These are phyloP conservation scores for Backusella australiensis DNA, from an alignment of 192 early-diverging fungal genomes.

Conservation along the genomic window DNA sequence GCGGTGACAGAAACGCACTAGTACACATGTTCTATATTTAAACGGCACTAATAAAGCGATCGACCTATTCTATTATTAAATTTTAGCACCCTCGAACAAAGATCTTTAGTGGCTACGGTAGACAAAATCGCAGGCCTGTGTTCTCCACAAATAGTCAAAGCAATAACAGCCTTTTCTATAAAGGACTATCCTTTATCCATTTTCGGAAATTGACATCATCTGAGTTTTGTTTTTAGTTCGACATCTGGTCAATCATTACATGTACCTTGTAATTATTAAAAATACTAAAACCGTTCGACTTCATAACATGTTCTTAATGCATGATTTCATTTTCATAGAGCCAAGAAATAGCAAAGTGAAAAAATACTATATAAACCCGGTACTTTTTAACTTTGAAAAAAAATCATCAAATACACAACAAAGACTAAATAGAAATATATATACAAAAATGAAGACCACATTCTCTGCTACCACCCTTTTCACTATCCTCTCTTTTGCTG, in stretches of 20 bases:
- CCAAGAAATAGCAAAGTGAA: not conserved
- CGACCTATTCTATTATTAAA: not conserved
- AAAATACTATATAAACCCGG: not conserved
- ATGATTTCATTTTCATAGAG: not conserved
- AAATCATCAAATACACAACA: not conserved
- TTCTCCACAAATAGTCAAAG: not conserved
- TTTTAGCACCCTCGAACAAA: not conserved
- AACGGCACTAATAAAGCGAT: not conserved
- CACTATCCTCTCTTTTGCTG: not conserved
- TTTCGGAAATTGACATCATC: constrained; percentile 10
- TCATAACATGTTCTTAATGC: not conserved
- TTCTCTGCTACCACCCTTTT: not conserved
- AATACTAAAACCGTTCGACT: not conserved
- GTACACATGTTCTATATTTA: not conserved
- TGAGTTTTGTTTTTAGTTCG: constrained; percentile 1
- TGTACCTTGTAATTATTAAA: not conserved
- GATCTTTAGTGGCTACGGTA: not conserved
- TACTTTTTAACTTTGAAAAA: not conserved
- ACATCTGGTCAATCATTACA: not conserved
- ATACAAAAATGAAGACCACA: constrained; percentile 7
- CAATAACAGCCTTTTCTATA: not conserved
- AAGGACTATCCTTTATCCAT: not conserved
- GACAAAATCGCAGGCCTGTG: not conserved
- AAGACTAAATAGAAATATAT: constrained; percentile 1
- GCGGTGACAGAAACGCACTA: not conserved